Evolutionary conservation across 2,329 filamentous ascomycete genomes (phyloP), one percentile per base, ranked within the genome.

Genomic region (Xylogone sp.): DNA sequence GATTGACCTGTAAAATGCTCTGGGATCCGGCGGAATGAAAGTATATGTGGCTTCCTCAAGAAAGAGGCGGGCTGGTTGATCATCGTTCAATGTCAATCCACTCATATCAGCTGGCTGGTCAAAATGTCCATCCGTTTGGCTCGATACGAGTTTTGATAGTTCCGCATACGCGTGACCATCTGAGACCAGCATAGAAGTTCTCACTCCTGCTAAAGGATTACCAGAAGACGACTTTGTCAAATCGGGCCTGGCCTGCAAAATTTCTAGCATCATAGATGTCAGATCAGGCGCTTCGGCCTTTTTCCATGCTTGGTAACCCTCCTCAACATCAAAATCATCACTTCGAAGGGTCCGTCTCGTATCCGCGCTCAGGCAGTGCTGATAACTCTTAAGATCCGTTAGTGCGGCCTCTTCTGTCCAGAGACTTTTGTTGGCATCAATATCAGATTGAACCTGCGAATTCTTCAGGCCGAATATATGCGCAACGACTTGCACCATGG

Each of bases 341-440:
- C 81, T 86, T 52, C 86, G 83, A 46, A 99, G 70, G 1, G 93
- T 92, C 53, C 83, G 59, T 50, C 78, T 88, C 56, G 87, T 88
- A 64, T 90, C 86, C 7, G 93, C 81, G 63, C 87, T 95, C 51
- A 99, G 76, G 55, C 93, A 86, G 56, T 90, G 86, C 68, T 97
- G 94, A 66, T 99, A 99, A 9, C 87, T 82, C 70, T 99, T 99
- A 61, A 97, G 79, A 67, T 99, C 94, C 60, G 86, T 86, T 54
- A 99, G 74, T 1, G 93, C 94, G 42, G 90, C 90, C 66, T 93
- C 90, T 65, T 96, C 91, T 1, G 90, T 97, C 94, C 94, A 99
- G 2, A 82, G 70, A 4, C 83, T 77, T 59, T 87, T 88, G 69
- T 96, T 83, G 46, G 84, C 81, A 68, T 96, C 88, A 65, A 99